A percentile compares a stretch with the other conserved stretches of the same genome.
These are phyloP conservation scores for Oryza meyeriana DNA, from an alignment of 176 grass and related monocot species.

Conservation along the genomic window DNA sequence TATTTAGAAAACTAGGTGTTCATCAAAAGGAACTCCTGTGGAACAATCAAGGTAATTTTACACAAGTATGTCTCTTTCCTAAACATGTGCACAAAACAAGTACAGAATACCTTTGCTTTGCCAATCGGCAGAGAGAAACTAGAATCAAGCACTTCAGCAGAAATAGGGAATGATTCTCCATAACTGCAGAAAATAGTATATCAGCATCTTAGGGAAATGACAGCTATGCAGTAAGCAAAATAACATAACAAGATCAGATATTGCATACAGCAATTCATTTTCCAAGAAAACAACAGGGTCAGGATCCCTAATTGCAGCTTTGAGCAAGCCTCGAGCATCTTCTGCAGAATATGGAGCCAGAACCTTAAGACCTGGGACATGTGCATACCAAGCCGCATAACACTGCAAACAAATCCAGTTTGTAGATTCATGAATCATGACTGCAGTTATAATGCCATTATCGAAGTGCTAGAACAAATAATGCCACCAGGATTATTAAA, in stretches of 20 bases:
- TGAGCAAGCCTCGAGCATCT: slow-evolving; percentile 93
- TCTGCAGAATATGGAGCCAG: slow-evolving; percentile 83
- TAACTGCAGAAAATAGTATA: slow-evolving; percentile 54
- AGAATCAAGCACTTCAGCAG: slow-evolving; percentile 94
- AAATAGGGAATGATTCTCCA: slow-evolving; percentile 89
- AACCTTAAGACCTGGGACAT: slow-evolving; percentile 93
- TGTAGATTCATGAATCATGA: not conserved
- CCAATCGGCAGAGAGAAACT: slow-evolving; percentile 92
- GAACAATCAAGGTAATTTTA: slow-evolving; percentile 5
- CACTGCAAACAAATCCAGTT: slow-evolving; percentile 60
- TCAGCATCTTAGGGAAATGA: slow-evolving; percentile 27
- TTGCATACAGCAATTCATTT: slow-evolving; percentile 87
- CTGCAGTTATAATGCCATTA: not conserved
- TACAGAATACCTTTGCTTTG: slow-evolving; percentile 83
- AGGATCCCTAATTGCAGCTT: slow-evolving; percentile 95
- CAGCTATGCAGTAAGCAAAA: not conserved
- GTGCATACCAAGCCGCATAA: slow-evolving; percentile 92
- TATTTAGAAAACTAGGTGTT: not conserved
- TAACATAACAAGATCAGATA: slow-evolving; percentile 22
- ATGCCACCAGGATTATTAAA: not conserved
- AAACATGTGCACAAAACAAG: not conserved
- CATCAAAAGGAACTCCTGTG: not conserved
- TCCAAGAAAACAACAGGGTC: slow-evolving; percentile 97
- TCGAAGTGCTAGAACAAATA: not conserved
- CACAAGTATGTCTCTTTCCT: not conserved